phyloP scores from a whole-genome alignment of 78 protist species.

The Acrasis kona region DNA sequence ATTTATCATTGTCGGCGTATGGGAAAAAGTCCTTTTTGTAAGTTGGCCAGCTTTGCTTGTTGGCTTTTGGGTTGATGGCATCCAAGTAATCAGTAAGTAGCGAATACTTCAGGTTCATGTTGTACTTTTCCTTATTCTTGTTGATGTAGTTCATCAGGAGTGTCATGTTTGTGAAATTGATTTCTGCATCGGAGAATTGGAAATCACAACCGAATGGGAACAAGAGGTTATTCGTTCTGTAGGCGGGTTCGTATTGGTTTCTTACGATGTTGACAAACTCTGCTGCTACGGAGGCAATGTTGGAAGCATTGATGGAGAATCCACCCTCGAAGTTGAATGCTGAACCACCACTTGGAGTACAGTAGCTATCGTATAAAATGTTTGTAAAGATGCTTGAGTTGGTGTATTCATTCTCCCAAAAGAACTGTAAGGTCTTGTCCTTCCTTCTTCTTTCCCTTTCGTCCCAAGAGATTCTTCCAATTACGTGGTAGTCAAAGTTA shows the following conservation, averaged over 20 bases:
- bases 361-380: not conserved
- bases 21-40: constrained; percentile 75
- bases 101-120: not conserved
- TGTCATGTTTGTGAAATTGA: not conserved
- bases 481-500: not conserved
- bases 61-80: not conserved
- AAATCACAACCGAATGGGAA: constrained; percentile 6
- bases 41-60: constrained; percentile 6
- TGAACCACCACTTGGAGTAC: constrained; percentile 3
- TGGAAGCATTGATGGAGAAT: not conserved
- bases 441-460: not conserved
- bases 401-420: not conserved
- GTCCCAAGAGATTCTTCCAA: not conserved
- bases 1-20: constrained; percentile 49
- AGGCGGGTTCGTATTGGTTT: not conserved
- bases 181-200: not conserved
- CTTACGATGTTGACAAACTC: not conserved
- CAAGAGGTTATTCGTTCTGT: constrained; percentile 8
- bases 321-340: not conserved
- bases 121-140: not conserved
- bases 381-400: not conserved
- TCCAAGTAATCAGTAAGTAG: constrained; percentile 5
- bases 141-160: not conserved
- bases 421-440: not conserved
- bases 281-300: not conserved